Evolutionary conservation across 495 filamentous ascomycete species (phyloP).

Genomic region (Penicillium herquei): DNA sequence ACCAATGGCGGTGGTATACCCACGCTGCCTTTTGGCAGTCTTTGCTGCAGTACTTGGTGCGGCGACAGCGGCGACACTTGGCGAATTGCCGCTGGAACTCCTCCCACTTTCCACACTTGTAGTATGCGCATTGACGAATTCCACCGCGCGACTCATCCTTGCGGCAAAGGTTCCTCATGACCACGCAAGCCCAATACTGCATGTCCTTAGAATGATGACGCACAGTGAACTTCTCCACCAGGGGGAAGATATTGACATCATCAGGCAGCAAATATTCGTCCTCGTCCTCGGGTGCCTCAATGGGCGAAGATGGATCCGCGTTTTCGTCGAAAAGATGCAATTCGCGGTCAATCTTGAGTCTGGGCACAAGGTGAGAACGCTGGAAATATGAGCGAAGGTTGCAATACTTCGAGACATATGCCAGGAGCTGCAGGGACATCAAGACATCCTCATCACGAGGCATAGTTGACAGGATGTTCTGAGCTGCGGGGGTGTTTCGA

Average conservation of each 20-base stretch:
- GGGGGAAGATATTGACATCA: slow-evolving; percentile 95
- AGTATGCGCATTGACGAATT: slow-evolving; percentile 95
- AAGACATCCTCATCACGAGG: slow-evolving; percentile 95
- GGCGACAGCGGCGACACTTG: slow-evolving; percentile 92
- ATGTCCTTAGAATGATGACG: slow-evolving; percentile 92
- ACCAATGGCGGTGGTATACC: slow-evolving; percentile 98
- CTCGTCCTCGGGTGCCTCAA: slow-evolving; percentile 61
- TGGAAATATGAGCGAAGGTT: slow-evolving; percentile 94
- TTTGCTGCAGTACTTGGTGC: slow-evolving; percentile 99
- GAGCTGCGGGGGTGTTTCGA: slow-evolving; percentile 58
- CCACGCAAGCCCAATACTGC: slow-evolving; percentile 99
- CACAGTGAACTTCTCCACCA: slow-evolving; percentile 97
- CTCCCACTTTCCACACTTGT: slow-evolving; percentile 97
- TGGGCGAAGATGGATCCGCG: slow-evolving; percentile 34
- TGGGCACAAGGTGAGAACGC: slow-evolving; percentile 87
- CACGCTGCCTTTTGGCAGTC: slow-evolving; percentile 99
- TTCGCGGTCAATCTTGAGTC: slow-evolving; percentile 84
- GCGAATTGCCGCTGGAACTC: slow-evolving; percentile 94
- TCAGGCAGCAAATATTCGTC: slow-evolving; percentile 92
- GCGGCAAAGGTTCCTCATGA: slow-evolving; percentile 97
- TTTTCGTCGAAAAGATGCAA: slow-evolving; percentile 75
- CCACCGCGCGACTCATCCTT: slow-evolving; percentile 94
- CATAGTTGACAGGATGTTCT: slow-evolving; percentile 78
- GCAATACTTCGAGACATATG: slow-evolving; percentile 98
- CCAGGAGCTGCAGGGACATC: slow-evolving; percentile 96